Conservation (phyloP, 345 rosid genomes). For the Brassica cretica region DNA sequence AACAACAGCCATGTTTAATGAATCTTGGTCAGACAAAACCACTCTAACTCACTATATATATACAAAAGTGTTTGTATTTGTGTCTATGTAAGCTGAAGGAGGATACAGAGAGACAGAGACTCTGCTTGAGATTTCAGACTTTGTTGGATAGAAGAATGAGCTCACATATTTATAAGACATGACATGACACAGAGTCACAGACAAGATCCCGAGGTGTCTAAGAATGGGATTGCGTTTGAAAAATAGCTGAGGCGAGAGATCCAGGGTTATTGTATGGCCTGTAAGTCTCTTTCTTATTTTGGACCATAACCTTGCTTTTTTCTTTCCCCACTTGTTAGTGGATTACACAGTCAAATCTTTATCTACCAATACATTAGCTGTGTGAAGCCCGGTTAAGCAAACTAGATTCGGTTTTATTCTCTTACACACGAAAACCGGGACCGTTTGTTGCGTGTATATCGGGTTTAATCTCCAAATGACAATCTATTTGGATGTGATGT, state of each 20-base stretch:
- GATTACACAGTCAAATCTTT: neutral
- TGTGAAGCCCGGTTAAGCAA: neutral
- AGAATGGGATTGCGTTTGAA: neutral
- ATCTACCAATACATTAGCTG: neutral
- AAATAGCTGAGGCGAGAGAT: neutral
- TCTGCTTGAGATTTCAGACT: neutral
- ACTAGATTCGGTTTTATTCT: neutral
- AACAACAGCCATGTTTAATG: neutral
- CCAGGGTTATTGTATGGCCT: neutral
- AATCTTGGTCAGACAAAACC: neutral
- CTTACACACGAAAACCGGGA: neutral
- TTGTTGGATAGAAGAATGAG: neutral
- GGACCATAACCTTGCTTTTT: neutral
- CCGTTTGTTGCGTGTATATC: neutral
- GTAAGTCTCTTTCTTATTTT: neutral
- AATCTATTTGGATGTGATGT: neutral
- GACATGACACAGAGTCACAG: neutral
- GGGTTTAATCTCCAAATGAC: neutral
- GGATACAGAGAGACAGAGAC: neutral
- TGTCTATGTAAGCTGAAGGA: neutral
- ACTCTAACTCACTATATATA: neutral
- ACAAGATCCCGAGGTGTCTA: neutral
- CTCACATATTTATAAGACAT: neutral
- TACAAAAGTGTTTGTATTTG: neutral
- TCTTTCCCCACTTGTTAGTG: neutral